Base-by-base conservation (phyloP, 23 red algal species). In the Gracilariopsis chorda region DNA sequence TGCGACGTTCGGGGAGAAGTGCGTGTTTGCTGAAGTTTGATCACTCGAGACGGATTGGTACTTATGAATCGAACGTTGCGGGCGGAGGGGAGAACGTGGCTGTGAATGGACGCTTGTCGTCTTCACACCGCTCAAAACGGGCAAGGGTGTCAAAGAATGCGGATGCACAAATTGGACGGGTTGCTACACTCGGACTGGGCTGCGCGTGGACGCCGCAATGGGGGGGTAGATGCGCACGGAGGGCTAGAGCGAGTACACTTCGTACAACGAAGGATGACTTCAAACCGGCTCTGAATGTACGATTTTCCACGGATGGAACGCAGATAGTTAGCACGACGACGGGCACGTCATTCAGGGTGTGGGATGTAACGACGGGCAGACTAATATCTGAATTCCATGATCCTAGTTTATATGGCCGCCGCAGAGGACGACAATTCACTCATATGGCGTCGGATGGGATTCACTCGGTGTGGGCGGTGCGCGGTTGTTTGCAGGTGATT, bases 1-100 rank as follows among this genome's bases (percentile, higher is more conserved):
- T 87, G 29, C 82, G 82, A 36, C 82, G 82, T 21, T 67, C 82
- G 14, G 82, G 82, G 20, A 23, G 49, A 19, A 34, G 11, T 40
- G 82, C 82, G 17, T 87, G 82, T 32, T 45, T 87, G 14, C 67
- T 73, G 20, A 25, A 73, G 40, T 73, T 73, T 46, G 67, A 73
- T 46, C 13, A 42, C 40, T 17, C 67, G 2, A 36, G 40, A 23
- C 32, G 67, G 40, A 25, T 73, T 4, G 41, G 2, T 3, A 40
- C 33, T 39, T 16, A 68, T 16, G 62, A 68, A 68, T 16, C 35
- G 33, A 41, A 68, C 17, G 32, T 68, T 39, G 33, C 12, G 21
- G n/a, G 41, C 33, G 62, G 62, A 35, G 1, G 20, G 8, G 41
- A 30, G 21, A 20, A 12, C 21, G 7, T 7, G 3, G 13, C 2